Evolutionary conservation across 225 moss, liverwort and hornwort genomes (phyloP).

Genomic region (Marchantia paleacea): DNA sequence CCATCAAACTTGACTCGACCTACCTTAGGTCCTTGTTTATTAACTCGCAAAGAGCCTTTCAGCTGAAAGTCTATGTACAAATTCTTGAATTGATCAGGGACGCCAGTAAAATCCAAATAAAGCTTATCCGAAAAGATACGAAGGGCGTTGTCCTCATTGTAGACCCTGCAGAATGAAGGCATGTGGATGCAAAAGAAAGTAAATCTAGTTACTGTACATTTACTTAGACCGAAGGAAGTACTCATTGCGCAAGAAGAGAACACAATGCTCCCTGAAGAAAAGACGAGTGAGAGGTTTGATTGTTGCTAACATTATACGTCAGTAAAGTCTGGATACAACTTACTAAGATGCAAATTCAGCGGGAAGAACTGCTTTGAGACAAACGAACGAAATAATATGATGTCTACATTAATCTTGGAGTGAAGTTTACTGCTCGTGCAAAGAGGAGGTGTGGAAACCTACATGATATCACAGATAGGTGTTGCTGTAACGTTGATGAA

Average conservation of each 20-base stretch:
- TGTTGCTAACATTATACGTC: too few relatives aligned
- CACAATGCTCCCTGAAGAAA: too few relatives aligned
- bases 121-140: conserved; percentile 59
- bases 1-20: conserved; percentile 65
- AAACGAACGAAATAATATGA: too few relatives aligned
- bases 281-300: too few relatives aligned
- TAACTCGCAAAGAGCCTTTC: conserved; percentile 28
- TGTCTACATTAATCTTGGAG: too few relatives aligned
- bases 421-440: neutral
- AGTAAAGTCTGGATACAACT: neutral
- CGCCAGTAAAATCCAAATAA: conserved; percentile 58
- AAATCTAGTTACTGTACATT: too few relatives aligned
- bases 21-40: conserved; percentile 21
- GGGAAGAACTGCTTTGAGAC: neutral
- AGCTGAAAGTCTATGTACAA: conserved; percentile 52
- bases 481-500: conserved; percentile 82
- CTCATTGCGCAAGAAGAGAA: too few relatives aligned
- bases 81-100: conserved; percentile 66
- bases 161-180: conserved; percentile 54
- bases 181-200: neutral
- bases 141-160: conserved; percentile 54
- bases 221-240: too few relatives aligned
- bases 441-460: conserved; percentile 4
- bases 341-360: neutral
- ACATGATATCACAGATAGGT: conserved; percentile 72